Percentiles rank a stretch among this genome's conserved stretches.
phyloP scores from a whole-genome alignment of 805 yeast genomes.

The Myxozyma neglecta region DNA sequence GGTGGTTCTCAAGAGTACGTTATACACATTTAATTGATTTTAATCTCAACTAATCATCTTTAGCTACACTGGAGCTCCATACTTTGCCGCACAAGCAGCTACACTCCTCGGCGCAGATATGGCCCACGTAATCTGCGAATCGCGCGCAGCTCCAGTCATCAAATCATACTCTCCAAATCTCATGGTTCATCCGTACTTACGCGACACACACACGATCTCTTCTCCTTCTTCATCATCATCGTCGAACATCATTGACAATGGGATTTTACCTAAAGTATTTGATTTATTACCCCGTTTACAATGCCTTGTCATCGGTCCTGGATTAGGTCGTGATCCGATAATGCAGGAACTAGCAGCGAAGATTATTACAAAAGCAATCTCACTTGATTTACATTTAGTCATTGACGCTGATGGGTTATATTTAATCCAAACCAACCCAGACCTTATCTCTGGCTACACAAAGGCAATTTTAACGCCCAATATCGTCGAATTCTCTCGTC shows the following conservation, averaged over 20 bases:
- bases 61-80: constrained; percentile 93
- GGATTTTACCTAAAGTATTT: constrained; percentile 57
- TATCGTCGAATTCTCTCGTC: constrained; percentile 74
- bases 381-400: constrained; percentile 65
- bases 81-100: constrained; percentile 81
- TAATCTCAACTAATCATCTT: background rate
- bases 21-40: background rate
- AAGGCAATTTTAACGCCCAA: constrained; percentile 85
- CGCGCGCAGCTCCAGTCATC: constrained; percentile 72
- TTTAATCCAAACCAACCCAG: constrained; percentile 59
- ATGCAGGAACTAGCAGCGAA: constrained; percentile 63
- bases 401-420: constrained; percentile 89
- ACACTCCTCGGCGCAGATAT: constrained; percentile 85
- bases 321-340: constrained; percentile 77
- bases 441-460: constrained; percentile 53
- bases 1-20: constrained; percentile 87
- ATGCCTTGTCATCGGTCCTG: constrained; percentile 88
- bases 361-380: constrained; percentile 58
- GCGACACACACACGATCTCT: constrained; percentile 43
- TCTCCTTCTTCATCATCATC: background rate
- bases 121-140: constrained; percentile 86
- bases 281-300: constrained; percentile 65
- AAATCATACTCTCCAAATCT: constrained; percentile 87
- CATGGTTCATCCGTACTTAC: constrained; percentile 92
- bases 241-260: constrained; percentile 30